Evolutionary conservation across 108 stramenopile species (phyloP).

Genomic region (Nitzschia inconspicua): DNA sequence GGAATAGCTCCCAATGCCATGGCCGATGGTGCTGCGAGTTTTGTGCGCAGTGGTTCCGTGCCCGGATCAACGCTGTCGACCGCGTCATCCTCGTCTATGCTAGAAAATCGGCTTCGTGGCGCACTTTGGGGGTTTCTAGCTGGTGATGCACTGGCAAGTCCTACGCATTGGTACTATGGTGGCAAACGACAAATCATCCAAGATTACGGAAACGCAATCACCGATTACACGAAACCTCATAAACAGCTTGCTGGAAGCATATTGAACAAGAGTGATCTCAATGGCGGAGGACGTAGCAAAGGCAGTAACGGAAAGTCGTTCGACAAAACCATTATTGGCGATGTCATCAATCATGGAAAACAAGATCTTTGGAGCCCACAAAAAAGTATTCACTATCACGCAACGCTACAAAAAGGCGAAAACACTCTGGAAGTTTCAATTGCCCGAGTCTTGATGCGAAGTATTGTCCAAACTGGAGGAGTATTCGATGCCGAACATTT

Average conservation of each 20-base stretch:
- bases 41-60: background rate
- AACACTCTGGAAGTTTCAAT: conserved; percentile 81
- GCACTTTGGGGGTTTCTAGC: conserved; percentile 44
- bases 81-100: background rate
- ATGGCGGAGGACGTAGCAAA: conserved; percentile 70
- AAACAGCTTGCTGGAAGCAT: conserved; percentile 62
- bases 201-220: conserved; percentile 63
- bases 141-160: conserved; percentile 80
- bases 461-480: conserved; percentile 43
- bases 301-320: background rate
- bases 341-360: conserved; percentile 89
- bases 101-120: conserved; percentile 15
- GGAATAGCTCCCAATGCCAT: too few relatives aligned
- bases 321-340: conserved; percentile 66
- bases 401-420: conserved; percentile 71
- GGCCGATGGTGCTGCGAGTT: background rate
- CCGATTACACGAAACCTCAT: conserved; percentile 60
- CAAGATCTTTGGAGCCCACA: conserved; percentile 67
- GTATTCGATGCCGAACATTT: conserved; percentile 58
- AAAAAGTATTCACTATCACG: conserved; percentile 80
- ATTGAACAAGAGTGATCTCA: conserved; percentile 76
- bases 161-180: conserved; percentile 87
- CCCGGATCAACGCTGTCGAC: background rate
- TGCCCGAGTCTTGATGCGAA: conserved; percentile 65
- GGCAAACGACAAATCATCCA: conserved; percentile 57